A percentile compares a stretch with the other conserved stretches of the same genome.
These are phyloP conservation scores for Harringtonia lauricola DNA, from an alignment of 2,329 filamentous ascomycete species.

Conservation along the genomic window DNA sequence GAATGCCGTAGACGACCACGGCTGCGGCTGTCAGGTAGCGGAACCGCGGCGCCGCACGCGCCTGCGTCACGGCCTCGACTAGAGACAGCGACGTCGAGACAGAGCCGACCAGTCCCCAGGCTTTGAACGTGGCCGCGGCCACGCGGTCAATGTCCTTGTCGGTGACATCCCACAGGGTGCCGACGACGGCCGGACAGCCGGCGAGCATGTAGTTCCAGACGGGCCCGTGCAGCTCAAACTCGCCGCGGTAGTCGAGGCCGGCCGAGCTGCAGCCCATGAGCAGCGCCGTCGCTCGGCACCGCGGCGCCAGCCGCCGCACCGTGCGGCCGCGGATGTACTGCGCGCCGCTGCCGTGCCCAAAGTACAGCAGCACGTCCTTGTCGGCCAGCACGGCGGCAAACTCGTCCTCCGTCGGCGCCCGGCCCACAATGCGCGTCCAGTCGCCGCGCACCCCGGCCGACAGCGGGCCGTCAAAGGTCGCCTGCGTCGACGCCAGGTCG, in stretches of 20 bases:
- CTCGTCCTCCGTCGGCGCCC: constrained; percentile 63
- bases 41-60: constrained; percentile 71
- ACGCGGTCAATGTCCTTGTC: constrained; percentile 96
- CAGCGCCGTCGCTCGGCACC: constrained; percentile 66
- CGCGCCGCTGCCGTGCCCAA: constrained; percentile 88
- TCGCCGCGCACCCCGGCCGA: constrained; percentile 44
- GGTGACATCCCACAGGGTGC: constrained; percentile 95
- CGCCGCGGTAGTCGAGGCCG: constrained; percentile 65
- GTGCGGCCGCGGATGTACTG: constrained; percentile 86
- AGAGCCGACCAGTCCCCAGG: constrained; percentile 65
- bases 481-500: constrained; percentile 72
- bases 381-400: constrained; percentile 57
- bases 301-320: constrained; percentile 58
- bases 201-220: constrained; percentile 88
- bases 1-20: constrained; percentile 89
- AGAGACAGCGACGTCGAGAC: constrained; percentile 36
- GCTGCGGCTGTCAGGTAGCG: constrained; percentile 88
- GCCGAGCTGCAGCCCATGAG: constrained; percentile 94
- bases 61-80: constrained; percentile 70
- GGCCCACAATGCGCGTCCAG: constrained; percentile 62
- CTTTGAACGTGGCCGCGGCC: constrained; percentile 64
- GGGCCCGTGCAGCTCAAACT: constrained; percentile 85
- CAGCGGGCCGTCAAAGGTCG: constrained; percentile 59
- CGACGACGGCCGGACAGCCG: constrained; percentile 75
- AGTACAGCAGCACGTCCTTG: constrained; percentile 75